Base-by-base conservation (phyloP, 176 grass and related monocot species). In the Zoysia pacifica region DNA sequence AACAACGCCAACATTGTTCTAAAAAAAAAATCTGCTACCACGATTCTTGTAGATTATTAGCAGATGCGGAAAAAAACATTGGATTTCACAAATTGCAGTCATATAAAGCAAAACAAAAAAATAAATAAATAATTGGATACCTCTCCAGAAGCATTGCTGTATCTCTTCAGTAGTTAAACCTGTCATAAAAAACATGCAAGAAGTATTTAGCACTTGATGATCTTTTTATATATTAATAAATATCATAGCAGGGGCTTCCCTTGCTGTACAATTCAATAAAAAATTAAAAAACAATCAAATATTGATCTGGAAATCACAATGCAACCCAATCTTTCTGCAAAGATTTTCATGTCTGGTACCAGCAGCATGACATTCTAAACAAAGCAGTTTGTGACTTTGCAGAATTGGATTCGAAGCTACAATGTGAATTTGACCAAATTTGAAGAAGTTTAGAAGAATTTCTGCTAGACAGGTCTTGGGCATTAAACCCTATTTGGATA, bases 141-240 rank as follows among this genome's bases (percentile, higher is more conserved):
- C 90, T 92, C 86, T 89, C 90, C 90, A 92, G 69, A 89, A 92
- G 76, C 90, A 92, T 28, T 81, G 83, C 41, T 92, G 90, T 89
- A 92, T 92, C 62, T 85, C 72, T 71, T 87, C 84, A 64, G 90
- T 92, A 5, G 76, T 87, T 81, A 92, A 71, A 74, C 90, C 90
- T 92, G 61, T 56, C 9, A 0, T 7, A 5, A 71, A 88, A 55
- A 42, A 62, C 15, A 81, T 51, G 46, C 7, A 62, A 67, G 19
- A 10, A 63, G 28, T 79, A 65, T 45, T 78, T 65, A 89, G 59
- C 55, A 53, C n/a, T 67, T 61, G 53, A 77, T 50, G 45, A 47
- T 28, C 28, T 28, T 28, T 28, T 28, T 28, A 28, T 28, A 28
- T 28, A 28, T 28, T 28, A 28, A 28, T 28, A 28, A 28, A 28